phyloP scores from a whole-genome alignment of 352 stramenopile genomes.

The Pythium rhizo-oryzae region DNA sequence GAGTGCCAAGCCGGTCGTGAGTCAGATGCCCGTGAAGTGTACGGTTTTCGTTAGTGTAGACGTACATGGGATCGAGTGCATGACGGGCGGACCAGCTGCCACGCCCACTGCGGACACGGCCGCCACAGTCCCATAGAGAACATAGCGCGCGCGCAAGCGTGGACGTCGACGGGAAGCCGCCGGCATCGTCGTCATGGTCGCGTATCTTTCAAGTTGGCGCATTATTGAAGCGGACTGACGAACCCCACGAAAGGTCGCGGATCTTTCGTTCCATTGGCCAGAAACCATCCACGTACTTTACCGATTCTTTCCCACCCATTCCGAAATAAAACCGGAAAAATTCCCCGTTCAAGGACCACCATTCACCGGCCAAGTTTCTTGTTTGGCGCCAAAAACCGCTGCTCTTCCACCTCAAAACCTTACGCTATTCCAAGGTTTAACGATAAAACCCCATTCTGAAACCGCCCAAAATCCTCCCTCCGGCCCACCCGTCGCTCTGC shows the following conservation, averaged over 20 bases:
- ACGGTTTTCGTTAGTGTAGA: background rate
- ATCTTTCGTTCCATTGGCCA: conserved; percentile 11
- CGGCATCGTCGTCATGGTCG: background rate
- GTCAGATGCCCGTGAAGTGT: background rate
- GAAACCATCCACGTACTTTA: conserved; percentile 8
- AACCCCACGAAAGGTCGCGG: conserved; percentile 16
- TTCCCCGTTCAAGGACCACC: conserved; percentile 24
- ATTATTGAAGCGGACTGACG: too few relatives aligned
- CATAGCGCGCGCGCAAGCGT: background rate
- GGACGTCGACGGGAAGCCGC: background rate
- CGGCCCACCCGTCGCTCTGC: conserved; percentile 11
- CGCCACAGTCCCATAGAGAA: background rate
- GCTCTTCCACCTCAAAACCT: conserved; percentile 21
- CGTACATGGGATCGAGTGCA: conserved; percentile 46
- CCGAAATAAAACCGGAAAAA: conserved; percentile 27
- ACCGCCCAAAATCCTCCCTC: background rate
- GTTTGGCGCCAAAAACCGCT: conserved; percentile 30
- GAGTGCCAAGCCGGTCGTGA: background rate
- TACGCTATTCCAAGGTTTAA: conserved; percentile 1
- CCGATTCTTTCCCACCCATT: conserved; percentile 15
- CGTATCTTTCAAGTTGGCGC: background rate
- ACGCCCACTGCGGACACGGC: background rate
- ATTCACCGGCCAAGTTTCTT: conserved; percentile 18
- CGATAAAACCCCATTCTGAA: conserved; percentile 18
- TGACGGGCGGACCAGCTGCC: conserved; percentile 23